phyloP scores from a whole-genome alignment of 2,329 filamentous ascomycete genomes.

The Westerdykella aurantiaca region DNA sequence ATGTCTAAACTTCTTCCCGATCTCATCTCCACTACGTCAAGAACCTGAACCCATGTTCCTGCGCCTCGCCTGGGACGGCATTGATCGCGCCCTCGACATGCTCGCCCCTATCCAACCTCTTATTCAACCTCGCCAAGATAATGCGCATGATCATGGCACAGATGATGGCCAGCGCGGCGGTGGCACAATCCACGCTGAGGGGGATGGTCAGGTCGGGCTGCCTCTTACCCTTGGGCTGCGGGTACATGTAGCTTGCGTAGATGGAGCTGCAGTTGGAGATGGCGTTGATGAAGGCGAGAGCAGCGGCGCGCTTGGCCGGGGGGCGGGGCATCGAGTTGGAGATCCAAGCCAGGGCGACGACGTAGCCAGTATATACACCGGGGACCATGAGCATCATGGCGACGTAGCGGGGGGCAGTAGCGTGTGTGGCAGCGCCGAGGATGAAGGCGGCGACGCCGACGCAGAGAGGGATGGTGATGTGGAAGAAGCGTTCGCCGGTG shows the following conservation, averaged over 20 bases:
- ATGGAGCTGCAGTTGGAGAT: conserved; percentile 65
- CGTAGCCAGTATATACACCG: conserved; percentile 55
- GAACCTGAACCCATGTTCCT: conserved; percentile 61
- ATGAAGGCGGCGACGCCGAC: conserved; percentile 62
- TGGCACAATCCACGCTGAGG: conserved; percentile 63
- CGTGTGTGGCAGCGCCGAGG: conserved; percentile 58
- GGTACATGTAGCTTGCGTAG: conserved; percentile 65
- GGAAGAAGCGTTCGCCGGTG: conserved; percentile 65
- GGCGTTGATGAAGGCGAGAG: conserved; percentile 70
- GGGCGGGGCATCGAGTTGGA: conserved; percentile 69
- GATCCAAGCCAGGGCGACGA: conserved; percentile 68
- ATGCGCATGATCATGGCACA: conserved; percentile 58
- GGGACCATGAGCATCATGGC: conserved; percentile 67
- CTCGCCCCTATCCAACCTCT: conserved; percentile 61
- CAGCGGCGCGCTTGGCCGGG: conserved; percentile 66
- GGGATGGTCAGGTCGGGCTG: conserved; percentile 47
- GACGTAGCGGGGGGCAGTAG: conserved; percentile 58
- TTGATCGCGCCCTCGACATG: conserved; percentile 50
- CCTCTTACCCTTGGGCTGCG: conserved; percentile 36
- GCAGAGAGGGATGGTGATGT: conserved; percentile 58
- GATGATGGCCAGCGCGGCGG: conserved; percentile 57
- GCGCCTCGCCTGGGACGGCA: conserved; percentile 50
- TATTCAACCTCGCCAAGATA: conserved; percentile 61
- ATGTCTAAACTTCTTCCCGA: background rate
- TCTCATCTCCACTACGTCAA: conserved; percentile 42